Evolutionary conservation across 1,284 basidiomycete species (phyloP), one percentile per base, ranked within the genome.

Genomic region (Inonotus obliquus): DNA sequence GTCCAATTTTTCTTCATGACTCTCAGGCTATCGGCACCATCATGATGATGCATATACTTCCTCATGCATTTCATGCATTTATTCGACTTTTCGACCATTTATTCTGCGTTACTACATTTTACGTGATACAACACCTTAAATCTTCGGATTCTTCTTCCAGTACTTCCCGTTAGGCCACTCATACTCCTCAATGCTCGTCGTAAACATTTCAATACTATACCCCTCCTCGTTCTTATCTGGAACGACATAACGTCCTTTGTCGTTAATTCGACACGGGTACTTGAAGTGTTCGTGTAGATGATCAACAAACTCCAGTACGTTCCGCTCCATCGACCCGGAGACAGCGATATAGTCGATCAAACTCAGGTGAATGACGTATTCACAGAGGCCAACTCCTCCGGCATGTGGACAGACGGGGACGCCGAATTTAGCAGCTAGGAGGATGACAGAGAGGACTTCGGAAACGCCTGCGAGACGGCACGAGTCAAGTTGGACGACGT

Each of bases 401-500:
- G 96, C 95, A 71, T 98, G 95, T 13, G 95, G 95, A 72, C 94
- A 96, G 7, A 98, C 94, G 0, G 90, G 86, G 11, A 96, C 81
- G 54, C 90, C 91, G 68, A 90, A 92, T 87, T 97, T 97, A 65
- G 94, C 89, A 11, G 92, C 87, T 92, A 98, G 95, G 63, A 98
- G 81, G 64, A 98, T 77, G n/a, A 98, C 93, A 62, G 88, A 89
- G 56, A 98, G 77, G 29, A 97, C 91, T 78, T 98, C 95, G 74
- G 92, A 94, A 58, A 97, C 92, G 61, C 95, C 95, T 2, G 91
- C 94, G 29, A 97, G 79, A 60, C 95, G 86, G 75, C 95, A 97
- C 38, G 91, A 92, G 78, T 98, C 96, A 71, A 98, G 95, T 74
- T 98, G 95, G 66, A 87, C 89, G n/a, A 97, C 95, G 71, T 96